A percentile compares a stretch with the other conserved stretches of the same genome.
Evolutionary conservation across 345 rosid genomes (phyloP).

Genomic region (Citrus trifoliata): DNA sequence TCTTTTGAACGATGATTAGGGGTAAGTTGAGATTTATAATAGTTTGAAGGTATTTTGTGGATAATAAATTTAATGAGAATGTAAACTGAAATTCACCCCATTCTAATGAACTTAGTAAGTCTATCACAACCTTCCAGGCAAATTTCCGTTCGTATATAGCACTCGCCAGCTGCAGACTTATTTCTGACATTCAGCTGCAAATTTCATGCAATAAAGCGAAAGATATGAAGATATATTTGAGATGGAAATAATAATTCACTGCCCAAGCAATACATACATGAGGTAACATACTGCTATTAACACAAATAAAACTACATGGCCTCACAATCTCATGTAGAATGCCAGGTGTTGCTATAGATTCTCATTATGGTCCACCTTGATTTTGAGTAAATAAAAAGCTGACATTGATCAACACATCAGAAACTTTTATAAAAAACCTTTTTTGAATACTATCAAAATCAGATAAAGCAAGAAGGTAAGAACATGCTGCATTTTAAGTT

Average conservation of each 20-base stretch:
- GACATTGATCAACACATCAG: neutral
- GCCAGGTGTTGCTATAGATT: neutral
- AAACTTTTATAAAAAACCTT: neutral
- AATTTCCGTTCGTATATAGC: slow-evolving; percentile 83
- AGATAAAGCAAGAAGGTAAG: neutral
- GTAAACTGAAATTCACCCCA: too few relatives aligned
- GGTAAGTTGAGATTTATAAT: too few relatives aligned
- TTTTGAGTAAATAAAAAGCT: neutral
- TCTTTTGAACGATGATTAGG: too few relatives aligned
- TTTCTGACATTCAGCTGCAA: slow-evolving; percentile 91
- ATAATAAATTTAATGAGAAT: too few relatives aligned
- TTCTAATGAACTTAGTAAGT: slow-evolving; percentile 1
- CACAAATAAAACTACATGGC: neutral
- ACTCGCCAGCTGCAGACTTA: slow-evolving; percentile 90
- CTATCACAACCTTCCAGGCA: slow-evolving; percentile 82
- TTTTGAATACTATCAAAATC: slow-evolving; percentile 1
- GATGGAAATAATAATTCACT: slow-evolving; percentile 7
- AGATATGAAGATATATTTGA: slow-evolving; percentile 11
- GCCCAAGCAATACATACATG: slow-evolving; percentile 10
- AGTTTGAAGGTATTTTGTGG: too few relatives aligned
- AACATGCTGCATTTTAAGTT: neutral
- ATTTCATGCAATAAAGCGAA: slow-evolving; percentile 20
- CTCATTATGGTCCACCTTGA: neutral
- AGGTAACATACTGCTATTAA: neutral
- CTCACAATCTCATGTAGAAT: neutral